Evolutionary conservation across 2,329 filamentous ascomycete species (phyloP).

Genomic region (Epichloe brachyelytri): DNA sequence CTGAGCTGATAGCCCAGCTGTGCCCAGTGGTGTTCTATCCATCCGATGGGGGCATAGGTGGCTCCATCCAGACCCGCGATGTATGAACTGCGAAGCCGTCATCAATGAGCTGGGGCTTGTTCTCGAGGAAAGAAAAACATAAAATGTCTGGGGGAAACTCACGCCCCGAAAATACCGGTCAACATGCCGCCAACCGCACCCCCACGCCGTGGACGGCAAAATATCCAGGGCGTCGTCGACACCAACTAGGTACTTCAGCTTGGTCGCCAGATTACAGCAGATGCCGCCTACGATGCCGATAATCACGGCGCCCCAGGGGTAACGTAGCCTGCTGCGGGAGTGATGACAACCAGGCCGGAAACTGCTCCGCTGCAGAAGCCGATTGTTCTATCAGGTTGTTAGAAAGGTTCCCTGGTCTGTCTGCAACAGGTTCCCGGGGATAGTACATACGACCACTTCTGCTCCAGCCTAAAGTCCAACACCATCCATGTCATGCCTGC

Average conservation of each 20-base stretch:
- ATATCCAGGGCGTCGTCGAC: conserved; percentile 84
- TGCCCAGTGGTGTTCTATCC: conserved; percentile 58
- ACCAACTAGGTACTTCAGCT: conserved; percentile 61
- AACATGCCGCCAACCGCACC: conserved; percentile 70
- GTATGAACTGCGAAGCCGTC: conserved; percentile 36
- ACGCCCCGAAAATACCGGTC: conserved; percentile 66
- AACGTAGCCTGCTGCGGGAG: conserved; percentile 70
- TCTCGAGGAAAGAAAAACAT: not conserved
- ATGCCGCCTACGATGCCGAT: conserved; percentile 48
- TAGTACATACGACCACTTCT: conserved; percentile 51
- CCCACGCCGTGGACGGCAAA: conserved; percentile 78
- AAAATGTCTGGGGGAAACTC: conserved; percentile 20
- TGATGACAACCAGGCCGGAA: conserved; percentile 77
- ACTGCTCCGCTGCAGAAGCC: conserved; percentile 88
- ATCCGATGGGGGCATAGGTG: conserved; percentile 45
- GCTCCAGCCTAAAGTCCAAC: conserved; percentile 81
- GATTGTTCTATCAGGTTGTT: conserved; percentile 50
- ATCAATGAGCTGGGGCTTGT: conserved; percentile 9
- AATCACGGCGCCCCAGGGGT: conserved; percentile 48
- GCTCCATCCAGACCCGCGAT: conserved; percentile 63
- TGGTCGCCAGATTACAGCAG: conserved; percentile 74
- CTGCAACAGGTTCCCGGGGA: not conserved
- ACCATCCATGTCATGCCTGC: conserved; percentile 76
- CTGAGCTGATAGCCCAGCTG: conserved; percentile 61
- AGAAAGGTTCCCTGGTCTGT: not conserved